These are phyloP conservation scores for Lentinula edodes DNA, from an alignment of 768 basidiomycete species.

Conservation along the genomic window DNA sequence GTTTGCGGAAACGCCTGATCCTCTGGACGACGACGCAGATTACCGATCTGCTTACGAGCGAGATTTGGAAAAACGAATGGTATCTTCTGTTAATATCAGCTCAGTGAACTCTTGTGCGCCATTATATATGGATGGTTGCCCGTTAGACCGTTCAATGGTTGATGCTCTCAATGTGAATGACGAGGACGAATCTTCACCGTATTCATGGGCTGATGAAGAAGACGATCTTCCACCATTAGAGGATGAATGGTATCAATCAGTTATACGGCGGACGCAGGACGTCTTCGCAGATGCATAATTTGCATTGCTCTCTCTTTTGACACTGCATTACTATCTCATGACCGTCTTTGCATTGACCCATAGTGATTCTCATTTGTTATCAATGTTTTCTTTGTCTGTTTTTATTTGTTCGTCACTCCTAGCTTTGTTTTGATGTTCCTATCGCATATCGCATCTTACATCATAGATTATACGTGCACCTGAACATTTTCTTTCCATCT, in stretches of 20 bases:
- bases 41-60: neutral
- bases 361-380: neutral
- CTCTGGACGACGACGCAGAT: neutral
- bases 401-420: neutral
- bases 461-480: neutral
- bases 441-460: neutral
- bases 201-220: conserved; percentile 24
- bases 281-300: neutral
- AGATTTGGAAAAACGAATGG: neutral
- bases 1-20: neutral
- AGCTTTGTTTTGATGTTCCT: neutral
- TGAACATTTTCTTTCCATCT: neutral
- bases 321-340: neutral
- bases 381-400: neutral
- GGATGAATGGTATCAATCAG: conserved; percentile 30
- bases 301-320: neutral
- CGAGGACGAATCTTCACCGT: conserved; percentile 8
- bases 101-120: neutral
- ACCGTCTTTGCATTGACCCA: no score
- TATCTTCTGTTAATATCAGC: neutral
- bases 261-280: conserved; percentile 9
- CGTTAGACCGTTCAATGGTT: neutral
- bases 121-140: neutral
- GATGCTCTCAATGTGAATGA: conserved; percentile 6
- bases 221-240: conserved; percentile 37